phyloP scores from a whole-genome alignment of 805 yeast species.

The Metschnikowia koreensis region DNA sequence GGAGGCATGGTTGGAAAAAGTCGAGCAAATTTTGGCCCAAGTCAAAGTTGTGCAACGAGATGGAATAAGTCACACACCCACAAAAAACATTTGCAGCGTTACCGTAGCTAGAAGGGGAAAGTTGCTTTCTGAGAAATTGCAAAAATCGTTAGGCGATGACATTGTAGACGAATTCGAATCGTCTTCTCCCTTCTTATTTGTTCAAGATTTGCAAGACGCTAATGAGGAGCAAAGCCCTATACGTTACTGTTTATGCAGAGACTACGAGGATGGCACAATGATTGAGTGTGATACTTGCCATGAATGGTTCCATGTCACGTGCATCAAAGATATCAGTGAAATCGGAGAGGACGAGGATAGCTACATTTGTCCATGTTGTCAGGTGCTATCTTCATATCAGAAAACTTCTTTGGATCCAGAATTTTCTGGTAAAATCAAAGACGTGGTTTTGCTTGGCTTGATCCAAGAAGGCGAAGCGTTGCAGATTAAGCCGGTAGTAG shows the following conservation, averaged over 20 bases:
- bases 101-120: constrained; percentile 21
- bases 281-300: constrained; percentile 67
- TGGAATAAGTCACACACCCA: neutral
- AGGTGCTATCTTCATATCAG: constrained; percentile 2
- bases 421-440: neutral
- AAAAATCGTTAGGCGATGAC: constrained; percentile 27
- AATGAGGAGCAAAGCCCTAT: constrained; percentile 8
- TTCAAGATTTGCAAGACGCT: constrained; percentile 11
- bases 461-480: constrained; percentile 6
- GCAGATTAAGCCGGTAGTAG: constrained; percentile 9
- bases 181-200: constrained; percentile 25
- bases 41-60: constrained; percentile 15
- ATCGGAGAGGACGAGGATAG: constrained; percentile 17
- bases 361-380: constrained; percentile 19
- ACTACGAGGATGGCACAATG: constrained; percentile 59
- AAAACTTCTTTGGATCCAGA: neutral
- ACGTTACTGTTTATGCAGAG: constrained; percentile 62
- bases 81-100: constrained; percentile 21
- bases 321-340: constrained; percentile 34
- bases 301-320: constrained; percentile 69
- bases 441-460: neutral
- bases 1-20: constrained; percentile 25
- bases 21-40: constrained; percentile 17
- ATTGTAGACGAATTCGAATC: constrained; percentile 22
- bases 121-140: constrained; percentile 21